Evolutionary conservation across 225 moss, liverwort and hornwort species (phyloP).

Genomic region (Climacium dendroides): DNA sequence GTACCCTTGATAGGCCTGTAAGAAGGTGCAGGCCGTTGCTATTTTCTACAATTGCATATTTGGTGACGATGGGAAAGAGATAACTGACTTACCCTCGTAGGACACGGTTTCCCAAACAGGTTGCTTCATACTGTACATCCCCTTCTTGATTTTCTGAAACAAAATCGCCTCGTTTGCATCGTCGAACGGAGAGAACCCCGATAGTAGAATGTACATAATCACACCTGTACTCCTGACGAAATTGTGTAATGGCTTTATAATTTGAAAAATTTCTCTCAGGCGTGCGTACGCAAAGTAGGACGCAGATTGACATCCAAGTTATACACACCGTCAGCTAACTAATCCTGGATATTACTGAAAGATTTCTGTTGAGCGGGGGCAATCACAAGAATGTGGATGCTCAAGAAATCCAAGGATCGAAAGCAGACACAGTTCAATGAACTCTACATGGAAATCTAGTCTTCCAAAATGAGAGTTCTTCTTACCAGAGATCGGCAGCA

Average conservation of each 20-base stretch:
- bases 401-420: background rate
- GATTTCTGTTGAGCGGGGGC: background rate
- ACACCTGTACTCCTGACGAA: slow-evolving; percentile 74
- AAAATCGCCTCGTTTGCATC: slow-evolving; percentile 57
- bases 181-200: slow-evolving; percentile 82
- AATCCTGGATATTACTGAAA: background rate
- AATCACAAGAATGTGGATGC: background rate
- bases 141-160: slow-evolving; percentile 73
- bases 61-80: background rate
- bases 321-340: background rate
- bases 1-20: background rate
- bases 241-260: background rate
- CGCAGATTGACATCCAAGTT: background rate
- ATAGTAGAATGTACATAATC: slow-evolving; percentile 75
- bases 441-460: background rate
- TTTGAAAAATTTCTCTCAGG: background rate
- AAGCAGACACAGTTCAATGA: background rate
- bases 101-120: slow-evolving; percentile 66
- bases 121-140: slow-evolving; percentile 59
- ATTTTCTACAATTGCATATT: background rate
- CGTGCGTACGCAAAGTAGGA: background rate
- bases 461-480: background rate
- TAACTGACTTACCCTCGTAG: slow-evolving; percentile 17
- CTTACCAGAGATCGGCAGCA: background rate
- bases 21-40: background rate